Evolutionary conservation across 2,329 filamentous ascomycete genomes (phyloP).

Genomic region (Cryphonectria carpinicola): DNA sequence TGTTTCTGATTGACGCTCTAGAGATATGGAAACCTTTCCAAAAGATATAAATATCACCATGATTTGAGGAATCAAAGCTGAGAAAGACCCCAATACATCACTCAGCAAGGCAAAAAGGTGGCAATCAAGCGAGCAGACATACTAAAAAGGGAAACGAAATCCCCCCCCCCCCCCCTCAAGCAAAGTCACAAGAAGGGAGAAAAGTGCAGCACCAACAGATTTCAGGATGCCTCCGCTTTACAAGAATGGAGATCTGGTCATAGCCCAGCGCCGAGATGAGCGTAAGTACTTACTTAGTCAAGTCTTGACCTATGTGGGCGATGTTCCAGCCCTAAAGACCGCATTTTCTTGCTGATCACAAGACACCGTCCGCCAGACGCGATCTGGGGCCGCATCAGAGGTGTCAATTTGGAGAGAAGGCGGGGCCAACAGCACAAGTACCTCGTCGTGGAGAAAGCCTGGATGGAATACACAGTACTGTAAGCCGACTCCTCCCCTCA

Average conservation of each 20-base stretch:
- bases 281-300: not conserved
- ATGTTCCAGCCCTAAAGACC: not conserved
- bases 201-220: not conserved
- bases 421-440: not conserved
- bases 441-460: not conserved
- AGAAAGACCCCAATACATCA: too few relatives aligned
- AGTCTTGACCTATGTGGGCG: not conserved
- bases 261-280: not conserved
- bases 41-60: too few relatives aligned
- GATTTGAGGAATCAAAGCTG: too few relatives aligned
- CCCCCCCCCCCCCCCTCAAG: not conserved
- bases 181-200: not conserved
- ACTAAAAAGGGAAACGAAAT: not conserved
- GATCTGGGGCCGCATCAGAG: constrained; percentile 7
- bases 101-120: too few relatives aligned
- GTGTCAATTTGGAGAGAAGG: not conserved
- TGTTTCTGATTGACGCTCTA: not conserved
- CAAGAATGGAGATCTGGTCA: not conserved
- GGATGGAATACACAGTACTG: not conserved
- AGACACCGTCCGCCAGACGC: not conserved
- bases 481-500: not conserved
- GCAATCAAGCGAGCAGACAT: too few relatives aligned
- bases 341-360: not conserved
- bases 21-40: too few relatives aligned
- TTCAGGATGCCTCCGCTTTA: not conserved